Evolutionary conservation across 768 basidiomycete species (phyloP), one percentile per base, ranked within the genome.

Genomic region (Rhodotorula kratochvilovae): DNA sequence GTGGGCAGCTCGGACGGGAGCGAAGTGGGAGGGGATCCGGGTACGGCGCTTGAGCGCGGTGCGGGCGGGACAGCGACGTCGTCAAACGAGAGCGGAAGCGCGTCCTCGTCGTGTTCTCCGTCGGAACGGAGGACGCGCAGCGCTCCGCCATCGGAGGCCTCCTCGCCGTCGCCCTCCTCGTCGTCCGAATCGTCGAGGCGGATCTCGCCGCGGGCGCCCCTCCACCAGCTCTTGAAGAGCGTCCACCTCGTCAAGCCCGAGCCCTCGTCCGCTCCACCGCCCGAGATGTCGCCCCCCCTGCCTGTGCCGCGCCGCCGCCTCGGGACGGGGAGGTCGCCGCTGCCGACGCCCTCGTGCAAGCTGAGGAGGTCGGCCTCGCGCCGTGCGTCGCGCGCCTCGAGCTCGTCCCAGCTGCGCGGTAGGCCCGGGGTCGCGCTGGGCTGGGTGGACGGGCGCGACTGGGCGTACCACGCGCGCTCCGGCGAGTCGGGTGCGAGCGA

Each of bases 151-250:
- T 33, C 11, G 23, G 3, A 8, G 6, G 29, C 31, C 2, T n/a
- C 23, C 42, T 39, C 43, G 33, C 58, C 58, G 10, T 39, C 42
- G 16, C 15, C 59, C 17, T 62, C 58, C 3, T 29, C 61, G 17
- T 73, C 72, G 36, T 68, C 63, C 43, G 62, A 59, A 7, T 72
- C 71, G 25, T 50, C 50, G 21, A 73, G 53, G 4, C 72, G 63
- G 5, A 73, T 62, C 43, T 50, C 63, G 29, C 67, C 67, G 13
- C 61, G 39, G 25, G 8, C 67, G 36, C 63, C 33, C 16, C 27
- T 45, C 67, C 67, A 68, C 72, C 67, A 73, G 53, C 68, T 67
- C 57, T 62, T 66, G 36, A 69, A 35, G 33, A 73, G 39, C 42
- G 51, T 69, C 72, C 68, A 69, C 29, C 67, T 33, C 55, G 72